Percentiles rank a stretch among this genome's conserved stretches.
Conservation (phyloP, 345 rosid species). For the Aurinia saxatilis region DNA sequence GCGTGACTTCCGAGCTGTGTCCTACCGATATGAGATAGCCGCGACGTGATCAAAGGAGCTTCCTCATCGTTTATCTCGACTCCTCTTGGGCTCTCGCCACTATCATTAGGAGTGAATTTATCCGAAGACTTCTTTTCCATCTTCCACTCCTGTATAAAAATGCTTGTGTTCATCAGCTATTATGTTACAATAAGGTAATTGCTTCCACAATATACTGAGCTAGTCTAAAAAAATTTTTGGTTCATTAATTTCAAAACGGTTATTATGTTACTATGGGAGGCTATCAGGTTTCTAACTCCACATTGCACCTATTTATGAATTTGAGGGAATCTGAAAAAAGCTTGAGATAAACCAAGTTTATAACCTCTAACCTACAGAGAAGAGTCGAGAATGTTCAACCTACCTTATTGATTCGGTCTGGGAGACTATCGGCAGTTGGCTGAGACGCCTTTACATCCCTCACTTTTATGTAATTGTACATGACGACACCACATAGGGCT, state of each 20-base stretch:
- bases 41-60: conserved; percentile 66
- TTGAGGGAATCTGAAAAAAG: conserved; percentile 2
- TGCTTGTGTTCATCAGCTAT: conserved; percentile 11
- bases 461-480: conserved; percentile 86
- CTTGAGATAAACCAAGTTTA: background rate
- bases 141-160: conserved; percentile 64
- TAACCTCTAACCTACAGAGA: background rate
- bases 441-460: conserved; percentile 73
- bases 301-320: background rate
- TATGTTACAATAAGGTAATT: background rate
- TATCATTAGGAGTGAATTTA: conserved; percentile 43
- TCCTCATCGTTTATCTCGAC: conserved; percentile 63
- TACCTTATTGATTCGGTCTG: conserved; percentile 85
- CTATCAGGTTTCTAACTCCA: background rate
- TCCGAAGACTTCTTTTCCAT: conserved; percentile 93
- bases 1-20: conserved; percentile 45
- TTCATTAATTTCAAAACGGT: too few relatives aligned
- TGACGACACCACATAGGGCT: conserved; percentile 94
- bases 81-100: conserved; percentile 33
- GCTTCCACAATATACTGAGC: background rate
- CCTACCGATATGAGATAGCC: conserved; percentile 78
- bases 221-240: too few relatives aligned
- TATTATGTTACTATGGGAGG: background rate
- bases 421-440: conserved; percentile 48
- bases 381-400: conserved; percentile 12